A percentile compares a stretch with the other conserved stretches of the same genome.
These are phyloP conservation scores for Colletotrichum orbiculare DNA, from an alignment of 2,329 filamentous ascomycete species.

Conservation along the genomic window DNA sequence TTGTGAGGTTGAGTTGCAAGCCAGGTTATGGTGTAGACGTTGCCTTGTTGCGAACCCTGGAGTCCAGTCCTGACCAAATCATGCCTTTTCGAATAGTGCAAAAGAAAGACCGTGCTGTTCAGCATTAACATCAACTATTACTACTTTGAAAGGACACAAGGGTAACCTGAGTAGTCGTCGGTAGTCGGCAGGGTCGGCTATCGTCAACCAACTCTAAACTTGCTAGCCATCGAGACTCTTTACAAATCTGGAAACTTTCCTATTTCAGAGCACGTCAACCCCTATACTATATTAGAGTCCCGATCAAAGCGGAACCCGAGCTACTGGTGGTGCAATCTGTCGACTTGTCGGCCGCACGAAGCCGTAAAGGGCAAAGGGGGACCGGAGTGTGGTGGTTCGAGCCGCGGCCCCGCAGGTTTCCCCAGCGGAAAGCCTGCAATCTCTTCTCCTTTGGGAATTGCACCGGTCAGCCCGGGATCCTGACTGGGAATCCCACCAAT, in stretches of 20 bases:
- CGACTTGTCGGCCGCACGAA: not conserved
- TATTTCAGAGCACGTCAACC: not conserved
- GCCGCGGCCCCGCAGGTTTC: conserved; percentile 4
- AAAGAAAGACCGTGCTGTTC: no score
- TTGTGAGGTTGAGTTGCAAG: no score
- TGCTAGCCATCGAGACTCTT: no score
- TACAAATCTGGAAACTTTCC: conserved; percentile 1
- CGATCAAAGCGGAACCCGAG: not conserved
- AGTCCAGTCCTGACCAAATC: no score
- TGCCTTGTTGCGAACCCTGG: no score
- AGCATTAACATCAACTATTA: no score
- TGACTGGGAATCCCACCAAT: conserved; percentile 27
- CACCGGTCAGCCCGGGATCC: conserved; percentile 13
- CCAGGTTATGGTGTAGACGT: no score
- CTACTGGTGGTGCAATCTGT: conserved; percentile 1
- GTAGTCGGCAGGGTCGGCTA: no score
- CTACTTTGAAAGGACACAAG: no score
- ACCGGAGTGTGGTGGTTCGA: not conserved
- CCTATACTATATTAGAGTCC: not conserved
- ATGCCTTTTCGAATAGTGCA: no score
- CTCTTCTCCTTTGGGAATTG: conserved; percentile 24
- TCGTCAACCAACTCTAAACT: no score
- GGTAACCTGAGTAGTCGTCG: no score
- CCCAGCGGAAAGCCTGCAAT: conserved; percentile 25
- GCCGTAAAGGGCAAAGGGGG: not conserved